A percentile compares a stretch with the other conserved stretches of the same genome.
These are phyloP conservation scores for Cladosporium sp. DNA, from an alignment of 2,329 filamentous ascomycete species.

Conservation along the genomic window DNA sequence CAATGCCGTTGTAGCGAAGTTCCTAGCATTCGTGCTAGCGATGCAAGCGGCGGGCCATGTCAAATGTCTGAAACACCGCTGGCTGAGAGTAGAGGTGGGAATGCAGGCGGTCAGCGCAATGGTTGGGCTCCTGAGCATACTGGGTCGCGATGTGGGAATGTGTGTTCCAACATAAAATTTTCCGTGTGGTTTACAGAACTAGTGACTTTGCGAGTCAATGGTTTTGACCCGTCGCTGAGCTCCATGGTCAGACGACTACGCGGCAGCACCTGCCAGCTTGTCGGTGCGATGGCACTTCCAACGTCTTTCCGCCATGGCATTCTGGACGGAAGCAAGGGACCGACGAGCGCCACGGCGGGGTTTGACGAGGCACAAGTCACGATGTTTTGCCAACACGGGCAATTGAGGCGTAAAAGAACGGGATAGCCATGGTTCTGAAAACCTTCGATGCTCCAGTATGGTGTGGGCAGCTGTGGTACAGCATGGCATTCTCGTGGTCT, in stretches of 20 bases:
- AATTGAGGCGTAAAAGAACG: background rate
- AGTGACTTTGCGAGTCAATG: background rate
- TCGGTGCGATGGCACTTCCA: background rate
- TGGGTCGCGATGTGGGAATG: background rate
- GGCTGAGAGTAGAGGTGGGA: background rate
- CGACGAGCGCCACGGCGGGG: background rate
- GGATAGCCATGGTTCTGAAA: slow-evolving; percentile 8
- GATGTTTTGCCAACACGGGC: background rate
- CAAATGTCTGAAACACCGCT: background rate
- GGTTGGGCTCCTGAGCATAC: background rate
- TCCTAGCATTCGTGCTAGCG: background rate
- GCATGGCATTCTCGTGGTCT: slow-evolving; percentile 4
- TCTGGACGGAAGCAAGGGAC: slow-evolving; percentile 3
- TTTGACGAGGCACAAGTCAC: slow-evolving; percentile 1
- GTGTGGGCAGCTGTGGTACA: background rate
- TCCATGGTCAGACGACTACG: slow-evolving; percentile 6
- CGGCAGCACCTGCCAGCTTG: background rate
- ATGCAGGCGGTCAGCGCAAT: background rate
- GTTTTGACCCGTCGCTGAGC: background rate
- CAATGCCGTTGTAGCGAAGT: background rate
- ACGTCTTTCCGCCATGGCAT: slow-evolving; percentile 1
- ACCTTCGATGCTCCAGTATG: background rate
- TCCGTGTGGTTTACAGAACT: too few relatives aligned
- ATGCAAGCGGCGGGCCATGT: background rate
- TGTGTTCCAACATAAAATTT: too few relatives aligned